Conservation (phyloP, 176 grass and related monocot species). For the Dendrocalamus sinicus region DNA sequence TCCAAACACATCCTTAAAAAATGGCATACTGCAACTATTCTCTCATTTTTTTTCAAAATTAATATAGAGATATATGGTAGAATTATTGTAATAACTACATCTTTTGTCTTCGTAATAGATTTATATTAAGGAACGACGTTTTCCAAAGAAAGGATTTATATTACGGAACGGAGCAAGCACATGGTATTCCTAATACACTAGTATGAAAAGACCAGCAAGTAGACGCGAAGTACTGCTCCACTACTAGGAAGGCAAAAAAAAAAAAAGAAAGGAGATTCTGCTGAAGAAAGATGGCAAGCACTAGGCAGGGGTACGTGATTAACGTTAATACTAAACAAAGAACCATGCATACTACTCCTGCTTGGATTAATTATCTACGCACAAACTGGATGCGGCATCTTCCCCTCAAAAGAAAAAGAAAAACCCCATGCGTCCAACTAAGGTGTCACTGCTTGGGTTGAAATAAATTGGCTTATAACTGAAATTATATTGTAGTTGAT, state of each 20-base stretch:
- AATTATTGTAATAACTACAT: no score
- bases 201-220: no score
- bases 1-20: no score
- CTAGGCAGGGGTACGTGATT: background rate
- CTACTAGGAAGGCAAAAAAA: background rate
- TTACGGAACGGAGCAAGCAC: no score
- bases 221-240: background rate
- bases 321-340: background rate
- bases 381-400: background rate
- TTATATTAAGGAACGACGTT: fast-evolving
- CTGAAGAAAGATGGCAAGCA: background rate
- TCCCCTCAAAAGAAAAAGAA: background rate
- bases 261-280: background rate
- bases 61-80: no score
- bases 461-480: no score
- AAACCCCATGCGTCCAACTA: background rate
- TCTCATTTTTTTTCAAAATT: no score
- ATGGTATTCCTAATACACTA: no score
- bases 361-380: background rate
- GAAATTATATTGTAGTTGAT: no score
- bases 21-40: fast-evolving
- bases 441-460: no score
- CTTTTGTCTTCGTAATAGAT: no score
- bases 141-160: no score
- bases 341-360: background rate